Evolutionary conservation across 1,284 basidiomycete genomes (phyloP).

Genomic region (Coriolopsis trogii): DNA sequence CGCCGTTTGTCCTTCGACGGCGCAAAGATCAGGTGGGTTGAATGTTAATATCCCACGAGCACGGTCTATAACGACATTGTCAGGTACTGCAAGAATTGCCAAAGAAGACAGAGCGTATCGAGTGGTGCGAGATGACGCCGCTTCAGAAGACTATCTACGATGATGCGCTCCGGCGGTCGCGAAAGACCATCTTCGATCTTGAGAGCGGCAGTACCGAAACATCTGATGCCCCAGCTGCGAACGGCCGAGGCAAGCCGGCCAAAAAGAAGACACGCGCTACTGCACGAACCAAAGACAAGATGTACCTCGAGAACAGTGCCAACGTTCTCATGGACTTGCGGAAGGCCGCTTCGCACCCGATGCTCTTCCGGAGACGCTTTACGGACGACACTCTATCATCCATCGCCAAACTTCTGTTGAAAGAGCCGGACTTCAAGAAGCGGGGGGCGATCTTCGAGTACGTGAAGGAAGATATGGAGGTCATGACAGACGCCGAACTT

Average conservation of each 20-base stretch:
- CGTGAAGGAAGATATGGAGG: constrained; percentile 90
- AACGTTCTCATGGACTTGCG: constrained; percentile 96
- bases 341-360: constrained; percentile 95
- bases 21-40: constrained; percentile 83
- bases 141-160: constrained; percentile 86
- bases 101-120: constrained; percentile 89
- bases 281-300: constrained; percentile 61
- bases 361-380: constrained; percentile 90
- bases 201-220: constrained; percentile 41
- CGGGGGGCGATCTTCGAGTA: constrained; percentile 78
- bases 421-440: constrained; percentile 88
- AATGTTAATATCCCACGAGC: neutral
- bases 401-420: constrained; percentile 84
- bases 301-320: constrained; percentile 77
- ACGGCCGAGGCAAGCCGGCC: constrained; percentile 37
- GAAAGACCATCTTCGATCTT: constrained; percentile 77
- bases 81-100: constrained; percentile 93
- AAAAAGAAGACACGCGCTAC: constrained; percentile 53
- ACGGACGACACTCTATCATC: constrained; percentile 75
- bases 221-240: constrained; percentile 32
- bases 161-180: constrained; percentile 83
- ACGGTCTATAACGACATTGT: too few relatives aligned
- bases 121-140: constrained; percentile 93
- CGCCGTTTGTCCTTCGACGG: constrained; percentile 94
- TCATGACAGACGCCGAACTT: constrained; percentile 95